A percentile compares a stretch with the other conserved stretches of the same genome.
Conservation (phyloP, 306 rosid species). For the Luffa aegyptiaca region DNA sequence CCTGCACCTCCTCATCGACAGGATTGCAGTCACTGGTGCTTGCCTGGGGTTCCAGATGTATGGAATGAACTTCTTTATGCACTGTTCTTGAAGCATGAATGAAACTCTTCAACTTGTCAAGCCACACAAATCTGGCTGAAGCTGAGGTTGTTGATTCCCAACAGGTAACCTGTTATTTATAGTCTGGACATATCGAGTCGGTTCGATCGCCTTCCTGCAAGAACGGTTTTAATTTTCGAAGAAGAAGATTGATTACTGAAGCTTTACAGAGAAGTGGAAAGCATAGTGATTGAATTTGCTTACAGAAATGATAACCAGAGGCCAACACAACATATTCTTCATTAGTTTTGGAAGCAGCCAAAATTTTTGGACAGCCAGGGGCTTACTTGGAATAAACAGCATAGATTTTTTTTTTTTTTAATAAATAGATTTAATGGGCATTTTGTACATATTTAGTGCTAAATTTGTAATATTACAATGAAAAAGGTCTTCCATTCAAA, state of each 20-base stretch:
- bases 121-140: background rate
- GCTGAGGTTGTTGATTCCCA: background rate
- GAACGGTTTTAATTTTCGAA: background rate
- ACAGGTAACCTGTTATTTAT: background rate
- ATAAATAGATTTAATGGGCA: background rate
- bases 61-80: slow-evolving; percentile 88
- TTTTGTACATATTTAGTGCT: background rate
- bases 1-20: slow-evolving; percentile 52
- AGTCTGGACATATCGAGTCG: background rate
- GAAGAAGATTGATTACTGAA: background rate
- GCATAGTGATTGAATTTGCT: background rate
- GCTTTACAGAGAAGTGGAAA: background rate
- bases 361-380: background rate
- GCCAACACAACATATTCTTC: background rate
- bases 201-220: background rate
- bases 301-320: slow-evolving; percentile 1
- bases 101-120: slow-evolving; percentile 17
- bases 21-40: slow-evolving; percentile 97
- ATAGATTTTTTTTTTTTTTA: background rate
- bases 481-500: background rate
- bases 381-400: slow-evolving; percentile 1
- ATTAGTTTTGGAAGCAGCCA: background rate
- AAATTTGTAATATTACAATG: background rate
- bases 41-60: slow-evolving; percentile 88
- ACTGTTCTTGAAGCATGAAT: slow-evolving; percentile 32